Evolutionary conservation across 169 alveolate genomes (phyloP).

Genomic region (Neospora caninum): DNA sequence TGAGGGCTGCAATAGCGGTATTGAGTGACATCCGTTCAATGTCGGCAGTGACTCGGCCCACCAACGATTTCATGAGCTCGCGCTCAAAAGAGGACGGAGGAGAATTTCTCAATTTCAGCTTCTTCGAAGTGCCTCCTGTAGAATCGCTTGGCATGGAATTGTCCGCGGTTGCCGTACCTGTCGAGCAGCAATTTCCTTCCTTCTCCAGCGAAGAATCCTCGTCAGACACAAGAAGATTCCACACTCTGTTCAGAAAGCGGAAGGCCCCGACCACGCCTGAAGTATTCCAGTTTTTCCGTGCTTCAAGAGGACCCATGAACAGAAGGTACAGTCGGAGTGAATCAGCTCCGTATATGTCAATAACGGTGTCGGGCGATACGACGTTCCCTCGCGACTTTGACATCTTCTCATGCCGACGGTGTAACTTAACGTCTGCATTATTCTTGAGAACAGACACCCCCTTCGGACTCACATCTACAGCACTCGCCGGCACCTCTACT

Average conservation of each 20-base stretch:
- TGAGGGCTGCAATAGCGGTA: slow-evolving; percentile 78
- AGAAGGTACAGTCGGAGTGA: slow-evolving; percentile 84
- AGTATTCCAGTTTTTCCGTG: slow-evolving; percentile 80
- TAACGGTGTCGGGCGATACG: slow-evolving; percentile 48
- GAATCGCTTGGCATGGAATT: not conserved
- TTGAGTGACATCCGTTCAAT: slow-evolving; percentile 78
- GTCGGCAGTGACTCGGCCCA: slow-evolving; percentile 57
- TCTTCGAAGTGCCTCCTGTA: not conserved
- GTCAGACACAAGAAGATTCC: slow-evolving; percentile 21
- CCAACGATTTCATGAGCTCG: slow-evolving; percentile 9
- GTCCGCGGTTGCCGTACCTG: not conserved
- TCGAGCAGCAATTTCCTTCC: not conserved
- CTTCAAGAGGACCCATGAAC: slow-evolving; percentile 88
- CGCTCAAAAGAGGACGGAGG: not conserved
- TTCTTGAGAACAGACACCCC: not conserved
- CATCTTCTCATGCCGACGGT: slow-evolving; percentile 59
- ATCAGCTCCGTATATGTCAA: slow-evolving; percentile 83
- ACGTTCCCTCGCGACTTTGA: slow-evolving; percentile 67
- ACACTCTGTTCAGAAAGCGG: slow-evolving; percentile 57
- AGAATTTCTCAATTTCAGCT: not conserved
- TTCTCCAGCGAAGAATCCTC: not conserved
- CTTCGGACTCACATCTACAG: not conserved
- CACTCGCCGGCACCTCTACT: not conserved
- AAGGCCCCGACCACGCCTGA: slow-evolving; percentile 50
- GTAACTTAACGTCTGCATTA: slow-evolving; percentile 9